These are phyloP conservation scores for Dorcoceras hygrometricum DNA, from an alignment of 257 asterid genomes.

Conservation along the genomic window DNA sequence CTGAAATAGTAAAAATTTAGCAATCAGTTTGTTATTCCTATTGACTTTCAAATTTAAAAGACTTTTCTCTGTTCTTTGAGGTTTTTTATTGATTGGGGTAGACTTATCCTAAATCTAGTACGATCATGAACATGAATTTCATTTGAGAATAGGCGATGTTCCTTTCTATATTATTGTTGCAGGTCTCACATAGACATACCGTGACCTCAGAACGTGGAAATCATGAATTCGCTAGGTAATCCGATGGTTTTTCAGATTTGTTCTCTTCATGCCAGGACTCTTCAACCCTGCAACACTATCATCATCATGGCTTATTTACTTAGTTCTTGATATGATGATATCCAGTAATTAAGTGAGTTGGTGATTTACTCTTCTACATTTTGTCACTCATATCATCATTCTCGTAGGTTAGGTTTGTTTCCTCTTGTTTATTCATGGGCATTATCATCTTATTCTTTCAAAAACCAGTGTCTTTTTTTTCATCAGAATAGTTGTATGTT, in stretches of 20 bases:
- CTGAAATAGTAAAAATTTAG: conserved; percentile 4
- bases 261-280: background rate
- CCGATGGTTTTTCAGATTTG: conserved; percentile 23
- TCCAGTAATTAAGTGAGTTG: background rate
- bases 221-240: conserved; percentile 62
- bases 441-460: background rate
- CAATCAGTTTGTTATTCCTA: background rate
- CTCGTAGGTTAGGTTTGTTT: conserved; percentile 7
- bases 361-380: background rate
- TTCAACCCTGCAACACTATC: background rate
- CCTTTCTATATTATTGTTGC: conserved; percentile 27
- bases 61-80: conserved; percentile 13
- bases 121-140: background rate
- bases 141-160: conserved; percentile 2
- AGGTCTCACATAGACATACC: conserved; percentile 41
- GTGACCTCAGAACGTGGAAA: conserved; percentile 41
- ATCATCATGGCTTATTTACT: background rate
- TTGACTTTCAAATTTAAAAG: background rate
- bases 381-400: background rate
- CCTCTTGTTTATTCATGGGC: conserved; percentile 10
- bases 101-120: conserved; percentile 8
- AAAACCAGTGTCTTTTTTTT: conserved; percentile 4
- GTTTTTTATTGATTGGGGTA: conserved; percentile 14
- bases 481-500: conserved; percentile 4
- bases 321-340: conserved; percentile 2